These are phyloP conservation scores for Glebionis coronaria DNA, from an alignment of 129 eudicot species.

Conservation along the genomic window DNA sequence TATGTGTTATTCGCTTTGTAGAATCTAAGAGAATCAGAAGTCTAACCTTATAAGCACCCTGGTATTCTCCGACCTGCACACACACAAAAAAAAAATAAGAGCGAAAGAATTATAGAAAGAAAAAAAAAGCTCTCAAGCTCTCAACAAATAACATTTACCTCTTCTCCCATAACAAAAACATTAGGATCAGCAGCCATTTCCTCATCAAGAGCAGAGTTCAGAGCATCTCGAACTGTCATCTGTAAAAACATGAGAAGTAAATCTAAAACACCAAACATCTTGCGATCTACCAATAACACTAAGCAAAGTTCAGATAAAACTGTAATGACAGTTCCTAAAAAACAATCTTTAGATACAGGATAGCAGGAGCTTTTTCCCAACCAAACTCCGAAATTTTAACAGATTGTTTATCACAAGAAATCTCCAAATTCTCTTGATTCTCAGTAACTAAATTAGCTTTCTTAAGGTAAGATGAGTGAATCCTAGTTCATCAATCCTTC, in stretches of 20 bases:
- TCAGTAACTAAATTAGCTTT: no score
- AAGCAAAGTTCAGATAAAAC: no score
- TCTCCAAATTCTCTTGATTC: no score
- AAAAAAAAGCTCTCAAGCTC: neutral
- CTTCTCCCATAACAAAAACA: conserved; percentile 80
- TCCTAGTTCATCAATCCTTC: no score
- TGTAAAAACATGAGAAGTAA: conserved; percentile 26
- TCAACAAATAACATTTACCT: conserved; percentile 34
- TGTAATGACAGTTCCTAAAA: no score
- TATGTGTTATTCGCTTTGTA: neutral
- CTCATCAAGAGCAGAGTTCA: conserved; percentile 83
- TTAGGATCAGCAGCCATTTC: conserved; percentile 85
- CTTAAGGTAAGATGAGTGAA: no score
- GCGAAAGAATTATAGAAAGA: conserved; percentile 1
- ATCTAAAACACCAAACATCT: no score
- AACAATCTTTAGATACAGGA: no score
- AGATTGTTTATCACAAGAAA: no score
- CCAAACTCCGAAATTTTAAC: no score
- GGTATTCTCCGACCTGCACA: conserved; percentile 81
- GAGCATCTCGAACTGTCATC: conserved; percentile 82
- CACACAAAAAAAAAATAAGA: neutral
- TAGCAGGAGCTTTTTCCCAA: no score
- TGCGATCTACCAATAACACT: no score
- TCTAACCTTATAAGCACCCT: conserved; percentile 88
- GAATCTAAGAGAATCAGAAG: neutral